These are phyloP conservation scores for Mycosphaerella arachidis DNA, from an alignment of 2,329 filamentous ascomycete species.

Conservation along the genomic window DNA sequence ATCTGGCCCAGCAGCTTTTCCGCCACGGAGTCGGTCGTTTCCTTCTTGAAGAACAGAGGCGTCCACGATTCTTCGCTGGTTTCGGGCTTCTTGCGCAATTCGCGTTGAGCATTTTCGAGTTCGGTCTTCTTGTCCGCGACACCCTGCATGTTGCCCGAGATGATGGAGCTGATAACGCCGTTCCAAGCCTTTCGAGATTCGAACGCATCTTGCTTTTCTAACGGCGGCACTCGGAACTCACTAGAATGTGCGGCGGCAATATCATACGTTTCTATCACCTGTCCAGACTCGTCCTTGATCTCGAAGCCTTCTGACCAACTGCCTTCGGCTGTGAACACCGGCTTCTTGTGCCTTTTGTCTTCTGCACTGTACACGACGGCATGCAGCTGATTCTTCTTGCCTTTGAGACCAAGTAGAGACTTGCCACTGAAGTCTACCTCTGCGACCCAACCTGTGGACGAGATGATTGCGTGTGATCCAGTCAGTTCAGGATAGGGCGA, in stretches of 20 bases:
- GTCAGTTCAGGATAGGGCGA: conserved; percentile 43
- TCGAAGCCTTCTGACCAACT: conserved; percentile 40
- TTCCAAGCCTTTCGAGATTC: conserved; percentile 43
- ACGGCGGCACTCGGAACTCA: conserved; percentile 26
- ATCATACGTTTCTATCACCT: conserved; percentile 36
- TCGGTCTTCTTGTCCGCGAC: conserved; percentile 29
- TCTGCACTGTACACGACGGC: conserved; percentile 35
- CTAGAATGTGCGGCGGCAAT: conserved; percentile 21
- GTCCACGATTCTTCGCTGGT: conserved; percentile 36
- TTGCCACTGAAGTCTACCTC: conserved; percentile 45
- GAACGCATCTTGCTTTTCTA: conserved; percentile 42
- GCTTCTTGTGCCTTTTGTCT: conserved; percentile 29
- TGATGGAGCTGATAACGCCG: conserved; percentile 37
- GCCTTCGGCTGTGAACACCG: conserved; percentile 37
- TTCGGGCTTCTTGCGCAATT: conserved; percentile 39
- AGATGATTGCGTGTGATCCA: conserved; percentile 40
- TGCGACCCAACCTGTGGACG: conserved; percentile 39
- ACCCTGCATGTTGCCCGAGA: conserved; percentile 42
- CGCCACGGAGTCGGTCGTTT: conserved; percentile 26
- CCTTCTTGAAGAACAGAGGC: conserved; percentile 39
- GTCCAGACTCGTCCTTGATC: conserved; percentile 34
- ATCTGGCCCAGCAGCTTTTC: conserved; percentile 33
- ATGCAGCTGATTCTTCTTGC: conserved; percentile 41
- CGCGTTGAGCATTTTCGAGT: conserved; percentile 37
- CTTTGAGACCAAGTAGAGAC: conserved; percentile 34